phyloP scores from a whole-genome alignment of 2,329 filamentous ascomycete genomes.

The Acrodontium crateriforme region DNA sequence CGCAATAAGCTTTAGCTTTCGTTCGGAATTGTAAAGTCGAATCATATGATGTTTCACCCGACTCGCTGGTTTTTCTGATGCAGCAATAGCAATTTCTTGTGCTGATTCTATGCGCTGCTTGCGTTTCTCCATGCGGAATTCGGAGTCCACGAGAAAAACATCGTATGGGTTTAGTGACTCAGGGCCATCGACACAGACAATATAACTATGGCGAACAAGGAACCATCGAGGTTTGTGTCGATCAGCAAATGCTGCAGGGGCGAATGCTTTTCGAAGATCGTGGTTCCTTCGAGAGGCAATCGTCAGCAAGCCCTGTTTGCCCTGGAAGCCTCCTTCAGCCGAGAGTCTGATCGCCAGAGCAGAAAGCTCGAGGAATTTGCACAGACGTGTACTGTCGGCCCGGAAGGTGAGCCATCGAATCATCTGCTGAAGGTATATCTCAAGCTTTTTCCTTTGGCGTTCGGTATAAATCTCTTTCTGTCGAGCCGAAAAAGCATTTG shows the following conservation, averaged over 20 bases:
- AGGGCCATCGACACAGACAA: slow-evolving; percentile 95
- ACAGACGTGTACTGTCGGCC: slow-evolving; percentile 86
- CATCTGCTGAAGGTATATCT: slow-evolving; percentile 84
- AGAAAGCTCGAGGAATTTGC: slow-evolving; percentile 89
- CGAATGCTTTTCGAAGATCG: slow-evolving; percentile 15
- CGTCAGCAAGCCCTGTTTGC: slow-evolving; percentile 87
- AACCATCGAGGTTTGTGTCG: slow-evolving; percentile 94
- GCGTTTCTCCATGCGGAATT: slow-evolving; percentile 71
- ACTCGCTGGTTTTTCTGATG: slow-evolving; percentile 27
- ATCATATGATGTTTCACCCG: slow-evolving; percentile 64
- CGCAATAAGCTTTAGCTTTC: slow-evolving; percentile 80
- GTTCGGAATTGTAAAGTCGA: slow-evolving; percentile 79
- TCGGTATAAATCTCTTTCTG: slow-evolving; percentile 52
- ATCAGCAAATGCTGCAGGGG: slow-evolving; percentile 45
- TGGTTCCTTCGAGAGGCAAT: slow-evolving; percentile 70
- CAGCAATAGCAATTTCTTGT: slow-evolving; percentile 42
- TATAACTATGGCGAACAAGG: slow-evolving; percentile 90
- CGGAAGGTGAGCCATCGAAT: slow-evolving; percentile 95
- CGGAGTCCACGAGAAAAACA: slow-evolving; percentile 87
- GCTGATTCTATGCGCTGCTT: slow-evolving; percentile 41
- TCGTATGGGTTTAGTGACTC: slow-evolving; percentile 99
- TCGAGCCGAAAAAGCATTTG: slow-evolving; percentile 13
- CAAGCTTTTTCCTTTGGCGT: slow-evolving; percentile 69
- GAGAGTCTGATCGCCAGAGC: slow-evolving; percentile 86
- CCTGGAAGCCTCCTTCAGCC: slow-evolving; percentile 91